These are phyloP conservation scores for Gyromitra esculenta DNA, from an alignment of 2,329 filamentous ascomycete species.

Conservation along the genomic window DNA sequence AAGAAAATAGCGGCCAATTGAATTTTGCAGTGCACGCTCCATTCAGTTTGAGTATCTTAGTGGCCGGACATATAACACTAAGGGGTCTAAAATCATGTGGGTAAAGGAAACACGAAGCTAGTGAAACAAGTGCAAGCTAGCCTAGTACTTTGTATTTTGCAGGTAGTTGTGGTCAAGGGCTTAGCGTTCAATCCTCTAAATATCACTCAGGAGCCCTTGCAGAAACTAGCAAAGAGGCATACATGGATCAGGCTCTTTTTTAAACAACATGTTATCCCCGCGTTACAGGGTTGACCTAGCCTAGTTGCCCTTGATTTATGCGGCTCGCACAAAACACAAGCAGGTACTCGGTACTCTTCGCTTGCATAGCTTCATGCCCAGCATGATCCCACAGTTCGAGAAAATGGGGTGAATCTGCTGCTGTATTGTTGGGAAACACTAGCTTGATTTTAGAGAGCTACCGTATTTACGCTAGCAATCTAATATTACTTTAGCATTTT, in stretches of 20 bases:
- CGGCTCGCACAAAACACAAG: slow-evolving; percentile 10
- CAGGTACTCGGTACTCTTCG: background rate
- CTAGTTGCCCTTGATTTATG: slow-evolving; percentile 21
- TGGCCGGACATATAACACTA: slow-evolving; percentile 12
- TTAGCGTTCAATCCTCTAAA: background rate
- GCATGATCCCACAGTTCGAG: background rate
- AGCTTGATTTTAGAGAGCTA: too few species aligned
- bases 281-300: background rate
- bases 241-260: slow-evolving; percentile 20
- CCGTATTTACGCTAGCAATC: too few species aligned
- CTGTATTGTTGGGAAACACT: background rate
- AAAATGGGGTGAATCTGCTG: background rate
- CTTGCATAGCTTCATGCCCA: background rate
- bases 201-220: slow-evolving; percentile 16
- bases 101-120: slow-evolving; percentile 24
- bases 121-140: slow-evolving; percentile 45
- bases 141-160: slow-evolving; percentile 30
- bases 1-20: background rate
- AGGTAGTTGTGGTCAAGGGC: background rate
- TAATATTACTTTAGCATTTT: too few species aligned
- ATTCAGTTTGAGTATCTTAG: slow-evolving; percentile 42
- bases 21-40: background rate
- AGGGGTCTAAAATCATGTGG: background rate
- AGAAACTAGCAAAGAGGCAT: slow-evolving; percentile 11
- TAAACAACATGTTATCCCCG: background rate